These are phyloP conservation scores for Hibiscus syriacus DNA, from an alignment of 345 rosid genomes.

Conservation along the genomic window DNA sequence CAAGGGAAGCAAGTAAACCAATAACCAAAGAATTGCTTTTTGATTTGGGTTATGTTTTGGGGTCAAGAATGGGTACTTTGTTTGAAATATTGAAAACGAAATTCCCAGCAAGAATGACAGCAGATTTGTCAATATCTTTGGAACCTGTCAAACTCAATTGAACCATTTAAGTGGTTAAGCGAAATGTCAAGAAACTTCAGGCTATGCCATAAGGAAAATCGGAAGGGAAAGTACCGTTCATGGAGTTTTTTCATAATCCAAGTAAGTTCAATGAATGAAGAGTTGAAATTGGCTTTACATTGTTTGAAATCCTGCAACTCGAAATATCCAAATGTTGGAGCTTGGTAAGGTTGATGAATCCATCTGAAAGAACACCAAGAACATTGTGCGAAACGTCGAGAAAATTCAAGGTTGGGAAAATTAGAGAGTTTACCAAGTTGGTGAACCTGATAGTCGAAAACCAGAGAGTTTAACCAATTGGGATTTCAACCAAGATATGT, in stretches of 20 bases:
- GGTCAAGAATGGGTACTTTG: conserved; percentile 13
- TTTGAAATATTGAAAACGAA: conserved; percentile 33
- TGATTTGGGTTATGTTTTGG: conserved; percentile 20
- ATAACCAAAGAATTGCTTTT: conserved; percentile 28
- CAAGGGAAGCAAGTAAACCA: conserved; percentile 26
- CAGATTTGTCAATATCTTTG: conserved; percentile 58
- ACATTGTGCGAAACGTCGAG: conserved; percentile 62
- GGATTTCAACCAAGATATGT: conserved; percentile 42
- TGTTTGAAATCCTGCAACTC: conserved; percentile 53
- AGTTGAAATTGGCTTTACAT: conserved; percentile 39
- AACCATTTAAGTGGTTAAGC: conserved; percentile 56
- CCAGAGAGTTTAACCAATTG: conserved; percentile 69
- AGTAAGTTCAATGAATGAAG: conserved; percentile 41
- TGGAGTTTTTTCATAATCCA: conserved; percentile 65
- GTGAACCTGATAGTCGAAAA: conserved; percentile 77
- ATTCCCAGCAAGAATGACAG: conserved; percentile 51
- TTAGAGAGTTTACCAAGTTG: conserved; percentile 46
- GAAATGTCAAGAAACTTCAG: conserved; percentile 63
- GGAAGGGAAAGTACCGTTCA: conserved; percentile 67
- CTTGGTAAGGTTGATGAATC: conserved; percentile 39
- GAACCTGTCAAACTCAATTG: conserved; percentile 25
- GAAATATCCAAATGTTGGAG: conserved; percentile 52
- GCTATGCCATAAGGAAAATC: conserved; percentile 59
- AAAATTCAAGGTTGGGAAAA: conserved; percentile 34
- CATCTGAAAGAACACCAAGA: conserved; percentile 43